Conservation (phyloP, 768 basidiomycete species). For the Suillus fuscotomentosus region DNA sequence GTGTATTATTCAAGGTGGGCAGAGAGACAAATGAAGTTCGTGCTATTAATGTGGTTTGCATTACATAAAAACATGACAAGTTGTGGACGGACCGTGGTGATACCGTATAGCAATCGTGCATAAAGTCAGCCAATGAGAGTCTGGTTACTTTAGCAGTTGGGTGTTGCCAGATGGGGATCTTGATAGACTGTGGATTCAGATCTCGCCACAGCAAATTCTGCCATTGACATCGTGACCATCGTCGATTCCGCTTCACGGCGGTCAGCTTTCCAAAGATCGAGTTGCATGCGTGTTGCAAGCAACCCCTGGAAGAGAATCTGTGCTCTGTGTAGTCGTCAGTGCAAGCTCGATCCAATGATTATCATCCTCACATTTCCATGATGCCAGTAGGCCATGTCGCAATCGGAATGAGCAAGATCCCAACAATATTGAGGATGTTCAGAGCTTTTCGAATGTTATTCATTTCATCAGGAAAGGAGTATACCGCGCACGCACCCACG, state of each 20-base stretch:
- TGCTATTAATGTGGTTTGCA: neutral
- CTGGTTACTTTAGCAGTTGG: too few relatives aligned
- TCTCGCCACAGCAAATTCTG: neutral
- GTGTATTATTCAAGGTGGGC: neutral
- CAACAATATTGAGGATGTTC: neutral
- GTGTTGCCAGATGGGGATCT: neutral
- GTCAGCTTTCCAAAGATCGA: neutral
- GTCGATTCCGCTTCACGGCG: neutral
- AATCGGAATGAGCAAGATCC: neutral
- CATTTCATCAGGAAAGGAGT: neutral
- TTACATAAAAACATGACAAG: neutral
- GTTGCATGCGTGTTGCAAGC: slow-evolving; percentile 1
- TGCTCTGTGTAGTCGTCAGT: neutral
- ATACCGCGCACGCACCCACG: neutral
- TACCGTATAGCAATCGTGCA: neutral
- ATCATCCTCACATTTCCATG: neutral
- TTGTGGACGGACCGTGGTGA: neutral
- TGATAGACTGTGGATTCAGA: neutral
- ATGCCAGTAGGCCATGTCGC: neutral
- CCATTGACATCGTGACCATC: neutral
- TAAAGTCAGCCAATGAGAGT: neutral
- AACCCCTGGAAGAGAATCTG: neutral
- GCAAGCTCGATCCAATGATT: neutral
- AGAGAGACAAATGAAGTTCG: neutral
- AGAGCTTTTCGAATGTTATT: neutral